Evolutionary conservation across 495 filamentous ascomycete species (phyloP).

Genomic region (Neurospora sp.): DNA sequence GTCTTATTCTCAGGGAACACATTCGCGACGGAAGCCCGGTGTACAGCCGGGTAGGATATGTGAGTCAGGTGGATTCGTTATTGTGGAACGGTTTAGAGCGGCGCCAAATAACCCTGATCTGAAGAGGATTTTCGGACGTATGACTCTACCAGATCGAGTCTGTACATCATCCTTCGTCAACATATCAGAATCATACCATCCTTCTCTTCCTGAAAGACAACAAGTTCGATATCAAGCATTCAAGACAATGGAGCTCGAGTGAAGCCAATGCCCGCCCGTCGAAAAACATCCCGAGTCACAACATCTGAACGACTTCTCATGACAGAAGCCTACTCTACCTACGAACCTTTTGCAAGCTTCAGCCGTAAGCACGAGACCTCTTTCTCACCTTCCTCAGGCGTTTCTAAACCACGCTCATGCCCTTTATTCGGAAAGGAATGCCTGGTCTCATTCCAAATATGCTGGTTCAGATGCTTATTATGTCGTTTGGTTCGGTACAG

Average conservation of each 20-base stretch:
- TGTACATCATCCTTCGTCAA: neutral
- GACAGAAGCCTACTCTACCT: neutral
- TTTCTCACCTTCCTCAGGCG: neutral
- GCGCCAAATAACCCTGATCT: neutral
- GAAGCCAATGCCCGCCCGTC: neutral
- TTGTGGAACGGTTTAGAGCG: neutral
- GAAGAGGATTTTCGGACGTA: neutral
- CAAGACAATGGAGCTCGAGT: accelerated
- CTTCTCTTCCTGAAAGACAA: neutral
- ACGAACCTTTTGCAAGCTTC: neutral
- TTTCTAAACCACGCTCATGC: neutral
- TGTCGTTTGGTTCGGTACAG: neutral
- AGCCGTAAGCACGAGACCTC: neutral
- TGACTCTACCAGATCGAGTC: neutral
- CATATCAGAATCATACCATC: neutral
- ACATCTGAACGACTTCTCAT: neutral
- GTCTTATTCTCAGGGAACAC: neutral
- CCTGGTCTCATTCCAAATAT: neutral
- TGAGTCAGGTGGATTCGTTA: accelerated
- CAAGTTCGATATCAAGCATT: neutral
- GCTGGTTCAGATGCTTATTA: neutral
- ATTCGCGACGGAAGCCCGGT: neutral
- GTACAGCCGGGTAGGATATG: neutral
- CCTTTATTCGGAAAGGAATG: neutral
- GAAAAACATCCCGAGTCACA: neutral